These are phyloP conservation scores for Populus nigra DNA, from an alignment of 345 rosid genomes.

Conservation along the genomic window DNA sequence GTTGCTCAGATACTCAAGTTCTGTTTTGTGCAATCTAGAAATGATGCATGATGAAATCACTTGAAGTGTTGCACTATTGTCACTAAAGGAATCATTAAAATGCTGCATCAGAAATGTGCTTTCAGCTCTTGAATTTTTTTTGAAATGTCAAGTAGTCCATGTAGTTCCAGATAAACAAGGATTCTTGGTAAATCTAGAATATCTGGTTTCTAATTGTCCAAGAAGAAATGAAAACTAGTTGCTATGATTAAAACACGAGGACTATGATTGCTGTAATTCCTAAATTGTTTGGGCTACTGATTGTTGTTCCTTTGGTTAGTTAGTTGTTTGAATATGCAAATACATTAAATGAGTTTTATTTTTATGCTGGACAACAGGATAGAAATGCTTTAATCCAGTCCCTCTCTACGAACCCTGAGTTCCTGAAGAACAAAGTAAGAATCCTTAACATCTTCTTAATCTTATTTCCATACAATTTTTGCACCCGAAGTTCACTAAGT, in stretches of 20 bases:
- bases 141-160: background rate
- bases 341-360: background rate
- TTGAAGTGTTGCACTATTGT: background rate
- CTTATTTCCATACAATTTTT: background rate
- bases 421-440: conserved; percentile 75
- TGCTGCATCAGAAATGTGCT: background rate
- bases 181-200: background rate
- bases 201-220: background rate
- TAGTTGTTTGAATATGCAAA: background rate
- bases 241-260: no score
- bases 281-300: background rate
- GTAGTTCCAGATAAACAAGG: background rate
- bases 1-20: no score
- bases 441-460: background rate
- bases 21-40: background rate
- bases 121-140: no score
- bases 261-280: background rate
- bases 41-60: background rate
- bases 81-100: background rate
- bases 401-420: conserved; percentile 90
- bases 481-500: no score
- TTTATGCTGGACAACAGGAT: conserved; percentile 48
- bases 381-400: conserved; percentile 66
- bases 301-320: background rate
- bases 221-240: no score